Evolutionary conservation across 805 yeast genomes (phyloP).

Genomic region (Komagataella mondaviorum): DNA sequence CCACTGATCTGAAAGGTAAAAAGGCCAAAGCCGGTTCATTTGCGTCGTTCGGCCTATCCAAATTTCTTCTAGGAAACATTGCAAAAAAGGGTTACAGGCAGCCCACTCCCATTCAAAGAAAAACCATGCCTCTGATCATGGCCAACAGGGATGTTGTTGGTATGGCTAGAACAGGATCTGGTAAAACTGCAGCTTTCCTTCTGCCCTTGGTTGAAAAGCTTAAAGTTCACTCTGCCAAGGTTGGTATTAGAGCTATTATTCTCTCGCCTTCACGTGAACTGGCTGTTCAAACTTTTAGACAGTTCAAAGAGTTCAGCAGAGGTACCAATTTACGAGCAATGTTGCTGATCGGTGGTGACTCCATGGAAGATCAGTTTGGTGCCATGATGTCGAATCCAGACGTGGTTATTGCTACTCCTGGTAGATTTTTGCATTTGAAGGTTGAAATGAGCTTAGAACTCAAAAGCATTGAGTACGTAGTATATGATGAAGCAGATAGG

Average conservation of each 20-base stretch:
- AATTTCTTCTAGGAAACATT: conserved; percentile 54
- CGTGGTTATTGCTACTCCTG: conserved; percentile 92
- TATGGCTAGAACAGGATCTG: conserved; percentile 99
- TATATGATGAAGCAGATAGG: conserved; percentile 96
- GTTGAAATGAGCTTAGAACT: conserved; percentile 90
- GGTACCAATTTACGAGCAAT: conserved; percentile 77
- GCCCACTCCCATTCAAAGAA: conserved; percentile 97
- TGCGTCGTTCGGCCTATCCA: conserved; percentile 81
- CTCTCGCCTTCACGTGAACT: conserved; percentile 93
- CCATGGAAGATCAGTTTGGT: conserved; percentile 91
- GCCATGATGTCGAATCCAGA: conserved; percentile 93
- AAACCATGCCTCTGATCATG: conserved; percentile 82
- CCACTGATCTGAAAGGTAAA: conserved; percentile 27
- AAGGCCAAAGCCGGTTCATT: conserved; percentile 72
- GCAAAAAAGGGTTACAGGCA: conserved; percentile 78
- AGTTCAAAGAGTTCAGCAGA: conserved; percentile 73
- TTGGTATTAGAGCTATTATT: conserved; percentile 81
- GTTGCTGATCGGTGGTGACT: conserved; percentile 92
- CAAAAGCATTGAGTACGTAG: conserved; percentile 74
- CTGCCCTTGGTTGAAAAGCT: conserved; percentile 81
- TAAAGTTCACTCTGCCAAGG: conserved; percentile 71
- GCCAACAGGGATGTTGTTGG: conserved; percentile 92
- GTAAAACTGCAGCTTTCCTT: conserved; percentile 95
- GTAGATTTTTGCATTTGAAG: conserved; percentile 89
- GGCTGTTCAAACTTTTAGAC: conserved; percentile 85